Base-by-base conservation (phyloP, 768 basidiomycete genomes). In the Lactifluus subvellereus region DNA sequence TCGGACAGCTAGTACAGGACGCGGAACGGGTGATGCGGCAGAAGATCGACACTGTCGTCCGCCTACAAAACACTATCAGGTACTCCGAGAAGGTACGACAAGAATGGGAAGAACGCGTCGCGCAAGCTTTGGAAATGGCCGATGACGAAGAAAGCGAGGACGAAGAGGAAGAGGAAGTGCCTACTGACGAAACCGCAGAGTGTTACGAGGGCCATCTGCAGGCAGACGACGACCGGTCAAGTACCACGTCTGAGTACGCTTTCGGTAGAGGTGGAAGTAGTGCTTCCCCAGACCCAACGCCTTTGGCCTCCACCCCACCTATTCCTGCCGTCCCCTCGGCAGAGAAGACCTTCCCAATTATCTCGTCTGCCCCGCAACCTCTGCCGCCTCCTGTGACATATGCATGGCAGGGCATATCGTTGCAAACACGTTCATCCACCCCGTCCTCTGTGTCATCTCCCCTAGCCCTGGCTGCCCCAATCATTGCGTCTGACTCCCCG, bases 21-120 rank as follows among this genome's bases (percentile, higher is more conserved):
- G 88, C 87, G 8, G 94, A 95, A 68, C 84, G 91, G 40, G 81
- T 95, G 54, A 90, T 95, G 82, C 81, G 91, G 37, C 88, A 91
- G 75, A 99, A 99, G 80, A 84, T 94, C 66, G 94, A 95, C 73
- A 94, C 89, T 67, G 91, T 98, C 54, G 89, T 93, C 66, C 86
- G 97, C 43, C 86, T 99, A 86, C 92, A 96, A 75, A 97, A 96
- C 71, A 98, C 94, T 20, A 94, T 99, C 68, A 82, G 91, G 58
- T 98, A 98, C 74, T 87, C 94, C 45, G 97, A 98, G 78, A 96
- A 95, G 77, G 91, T 97, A 35, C 87, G 96, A 78, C 88, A 89
- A 69, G 97, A 98, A 75, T 98, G 96, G 95, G 89, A 98, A 74
- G 89, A 91, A 70, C 86, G 84, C 68, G 88, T 97, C 14, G 88